Evolutionary conservation across 768 basidiomycete species (phyloP), one percentile per base, ranked within the genome.

Genomic region (Hygrocybe coccinea): DNA sequence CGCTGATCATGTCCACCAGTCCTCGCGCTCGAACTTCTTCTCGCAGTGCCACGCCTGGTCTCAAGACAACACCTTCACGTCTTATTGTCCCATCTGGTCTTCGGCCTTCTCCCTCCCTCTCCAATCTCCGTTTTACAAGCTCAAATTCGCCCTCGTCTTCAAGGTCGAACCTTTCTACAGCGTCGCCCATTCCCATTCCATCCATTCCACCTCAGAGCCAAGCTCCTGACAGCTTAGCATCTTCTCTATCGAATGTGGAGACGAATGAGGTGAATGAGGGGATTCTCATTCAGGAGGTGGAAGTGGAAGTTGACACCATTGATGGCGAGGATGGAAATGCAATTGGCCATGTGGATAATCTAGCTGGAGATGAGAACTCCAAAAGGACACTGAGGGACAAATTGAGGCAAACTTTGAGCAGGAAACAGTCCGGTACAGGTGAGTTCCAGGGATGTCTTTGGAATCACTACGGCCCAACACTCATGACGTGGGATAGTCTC

Each of bases 321-420:
- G 78, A 79, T 37, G 76, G 71, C 52, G 87, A 87, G 60, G 76
- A 81, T 54, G 73, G 70, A 11, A 77, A 67, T n/a, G 79, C 74
- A 15, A 69, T 74, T 54, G 79, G 75, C 8, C 75, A 72, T 50
- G 67, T 78, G 36, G 74, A 76, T 37, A 69, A 71, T 19, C 64
- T 69, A 25, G 71, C 69, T 12, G 65, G 63, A 9, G 80, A 80
- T 59, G 86, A 83, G 60, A 79, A 79, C 46, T 81, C 81, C 50
- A 86, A 84, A 73, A 82, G 79, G 67, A 71, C 67, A 22, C 71
- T 91, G 39, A 79, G 89, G 46, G 88, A 89, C 58, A 86, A 90
- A 56, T 69, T 91, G 34, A 77, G 86, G 67, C 78, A 76, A 56
- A 89, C 87, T 2, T 70, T 91, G 52, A 84, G 70, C 61, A 75